Evolutionary conservation across 2,329 filamentous ascomycete species (phyloP).

Genomic region (Colletotrichum cuscutae): DNA sequence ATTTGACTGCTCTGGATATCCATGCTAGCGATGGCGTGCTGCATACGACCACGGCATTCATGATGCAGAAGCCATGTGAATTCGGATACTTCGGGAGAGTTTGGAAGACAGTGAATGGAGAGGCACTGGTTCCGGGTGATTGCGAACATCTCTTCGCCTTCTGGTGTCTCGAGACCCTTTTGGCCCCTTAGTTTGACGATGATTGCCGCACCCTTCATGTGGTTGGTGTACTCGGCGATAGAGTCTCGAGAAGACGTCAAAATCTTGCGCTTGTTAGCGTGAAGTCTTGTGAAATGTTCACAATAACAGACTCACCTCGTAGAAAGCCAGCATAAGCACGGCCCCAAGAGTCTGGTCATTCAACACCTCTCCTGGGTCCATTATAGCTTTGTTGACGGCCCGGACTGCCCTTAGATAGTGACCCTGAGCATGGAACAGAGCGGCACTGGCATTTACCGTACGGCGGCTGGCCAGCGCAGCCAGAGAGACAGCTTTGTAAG

Average conservation of each 20-base stretch:
- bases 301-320: constrained; percentile 14
- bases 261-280: constrained; percentile 17
- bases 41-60: constrained; percentile 34
- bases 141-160: constrained; percentile 38
- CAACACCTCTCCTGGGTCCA: constrained; percentile 30
- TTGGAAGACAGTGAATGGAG: constrained; percentile 37
- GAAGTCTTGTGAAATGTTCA: background rate
- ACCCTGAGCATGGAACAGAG: constrained; percentile 29
- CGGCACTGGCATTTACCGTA: constrained; percentile 5
- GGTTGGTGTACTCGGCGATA: constrained; percentile 36
- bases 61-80: constrained; percentile 38
- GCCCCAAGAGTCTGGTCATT: constrained; percentile 34
- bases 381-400: constrained; percentile 35
- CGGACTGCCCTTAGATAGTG: constrained; percentile 34
- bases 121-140: constrained; percentile 38
- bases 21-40: constrained; percentile 37
- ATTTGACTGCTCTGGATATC: constrained; percentile 37
- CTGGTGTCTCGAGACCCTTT: constrained; percentile 33
- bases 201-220: constrained; percentile 39
- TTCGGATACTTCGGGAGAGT: constrained; percentile 33
- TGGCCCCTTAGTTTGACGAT: constrained; percentile 37
- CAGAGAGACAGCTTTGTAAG: constrained; percentile 35
- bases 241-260: constrained; percentile 34
- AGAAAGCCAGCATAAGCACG: constrained; percentile 35
- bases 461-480: constrained; percentile 31